A percentile compares a stretch with the other conserved stretches of the same genome.
These are phyloP conservation scores for Hordeum pubiflorum DNA, from an alignment of 202 grass and related monocot species.

Conservation along the genomic window DNA sequence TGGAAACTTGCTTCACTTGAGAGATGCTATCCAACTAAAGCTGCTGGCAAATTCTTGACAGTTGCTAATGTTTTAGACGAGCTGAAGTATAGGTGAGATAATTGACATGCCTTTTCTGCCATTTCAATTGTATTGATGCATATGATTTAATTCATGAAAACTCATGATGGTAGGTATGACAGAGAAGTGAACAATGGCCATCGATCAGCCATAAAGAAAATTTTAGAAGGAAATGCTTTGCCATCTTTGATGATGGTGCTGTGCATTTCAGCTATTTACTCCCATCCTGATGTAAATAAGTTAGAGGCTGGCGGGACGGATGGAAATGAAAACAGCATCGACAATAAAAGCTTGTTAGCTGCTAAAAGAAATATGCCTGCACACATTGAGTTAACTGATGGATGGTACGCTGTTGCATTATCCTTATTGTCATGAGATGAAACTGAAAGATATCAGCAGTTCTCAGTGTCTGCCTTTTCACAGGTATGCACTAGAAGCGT, in stretches of 20 bases:
- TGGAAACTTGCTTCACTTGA: slow-evolving; percentile 95
- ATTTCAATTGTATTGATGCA: slow-evolving; percentile 22
- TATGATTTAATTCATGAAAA: slow-evolving; percentile 27
- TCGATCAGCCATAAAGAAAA: slow-evolving; percentile 80
- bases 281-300: slow-evolving; percentile 38
- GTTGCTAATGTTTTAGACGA: slow-evolving; percentile 85
- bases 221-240: slow-evolving; percentile 86
- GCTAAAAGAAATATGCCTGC: slow-evolving; percentile 30
- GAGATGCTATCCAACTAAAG: slow-evolving; percentile 67
- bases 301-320: slow-evolving; percentile 30
- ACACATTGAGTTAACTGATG: slow-evolving; percentile 83
- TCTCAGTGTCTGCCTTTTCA: slow-evolving; percentile 18
- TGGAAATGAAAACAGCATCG: slow-evolving; percentile 17
- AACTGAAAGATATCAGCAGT: slow-evolving; percentile 13
- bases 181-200: slow-evolving; percentile 90
- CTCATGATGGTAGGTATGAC: slow-evolving; percentile 68
- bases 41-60: slow-evolving; percentile 69
- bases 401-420: slow-evolving; percentile 56
- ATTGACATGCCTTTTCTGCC: slow-evolving; percentile 17
- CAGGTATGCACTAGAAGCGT: slow-evolving; percentile 74
- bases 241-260: slow-evolving; percentile 87
- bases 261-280: slow-evolving; percentile 81
- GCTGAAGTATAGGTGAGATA: slow-evolving; percentile 77
- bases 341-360: slow-evolving; percentile 20
- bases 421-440: slow-evolving; percentile 23